A percentile compares a stretch with the other conserved stretches of the same genome.
Evolutionary conservation across 1,284 basidiomycete species (phyloP).

Genomic region (Kwoniella shivajii): DNA sequence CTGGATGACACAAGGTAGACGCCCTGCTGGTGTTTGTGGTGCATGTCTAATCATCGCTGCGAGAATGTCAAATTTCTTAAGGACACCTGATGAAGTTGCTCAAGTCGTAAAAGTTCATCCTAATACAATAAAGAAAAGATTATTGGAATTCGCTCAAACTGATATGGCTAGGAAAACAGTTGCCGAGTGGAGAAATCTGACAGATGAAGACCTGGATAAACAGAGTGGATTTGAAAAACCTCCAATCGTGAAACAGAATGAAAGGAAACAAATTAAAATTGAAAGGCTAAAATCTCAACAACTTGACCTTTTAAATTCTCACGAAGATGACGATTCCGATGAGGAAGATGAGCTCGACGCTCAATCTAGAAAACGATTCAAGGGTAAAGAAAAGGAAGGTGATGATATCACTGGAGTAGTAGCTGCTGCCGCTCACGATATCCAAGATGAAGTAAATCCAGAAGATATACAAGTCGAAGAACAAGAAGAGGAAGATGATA

Average conservation of each 20-base stretch:
- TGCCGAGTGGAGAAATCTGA: slow-evolving; percentile 86
- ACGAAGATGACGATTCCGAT: slow-evolving; percentile 3
- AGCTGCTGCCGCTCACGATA: slow-evolving; percentile 22
- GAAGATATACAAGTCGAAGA: slow-evolving; percentile 40
- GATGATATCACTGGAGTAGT: slow-evolving; percentile 41
- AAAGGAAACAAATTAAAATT: slow-evolving; percentile 49
- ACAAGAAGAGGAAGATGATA: slow-evolving; percentile 55
- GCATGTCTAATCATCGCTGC: slow-evolving; percentile 93
- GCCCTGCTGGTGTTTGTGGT: slow-evolving; percentile 96
- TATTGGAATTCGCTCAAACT: slow-evolving; percentile 95
- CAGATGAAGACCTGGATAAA: slow-evolving; percentile 59
- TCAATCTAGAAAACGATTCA: slow-evolving; percentile 29
- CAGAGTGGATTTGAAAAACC: slow-evolving; percentile 39
- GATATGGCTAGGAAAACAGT: slow-evolving; percentile 83
- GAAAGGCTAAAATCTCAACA: slow-evolving; percentile 43
- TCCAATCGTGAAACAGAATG: slow-evolving; percentile 46
- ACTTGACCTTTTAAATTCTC: not conserved
- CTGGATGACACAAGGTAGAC: slow-evolving; percentile 94
- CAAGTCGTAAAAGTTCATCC: slow-evolving; percentile 99
- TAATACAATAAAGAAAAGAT: slow-evolving; percentile 84
- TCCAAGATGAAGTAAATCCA: not conserved
- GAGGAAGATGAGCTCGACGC: slow-evolving; percentile 52
- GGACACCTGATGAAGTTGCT: slow-evolving; percentile 91
- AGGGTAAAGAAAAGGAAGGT: slow-evolving; percentile 27
- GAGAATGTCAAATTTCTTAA: slow-evolving; percentile 96